These are phyloP conservation scores for Dendrobium nobile DNA, from an alignment of 106 monocot genomes.

Conservation along the genomic window DNA sequence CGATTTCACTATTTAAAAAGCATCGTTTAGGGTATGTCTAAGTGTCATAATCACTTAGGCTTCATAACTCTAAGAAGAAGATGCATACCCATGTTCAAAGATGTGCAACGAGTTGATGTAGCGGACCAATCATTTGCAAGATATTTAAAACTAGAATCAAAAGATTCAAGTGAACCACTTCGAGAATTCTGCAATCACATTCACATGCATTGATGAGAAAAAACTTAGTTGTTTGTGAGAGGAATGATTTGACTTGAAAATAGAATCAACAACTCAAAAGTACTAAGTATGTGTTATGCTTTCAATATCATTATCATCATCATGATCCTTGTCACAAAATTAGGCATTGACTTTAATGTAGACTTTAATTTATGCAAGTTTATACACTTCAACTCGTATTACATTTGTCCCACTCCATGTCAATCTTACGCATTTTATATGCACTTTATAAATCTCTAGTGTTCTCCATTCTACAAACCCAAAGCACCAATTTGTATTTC, in stretches of 20 bases:
- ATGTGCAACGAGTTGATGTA: conserved; percentile 17
- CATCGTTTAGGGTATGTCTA: background rate
- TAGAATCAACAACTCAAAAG: background rate
- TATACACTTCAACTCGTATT: background rate
- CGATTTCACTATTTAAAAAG: background rate
- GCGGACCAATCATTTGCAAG: conserved; percentile 10
- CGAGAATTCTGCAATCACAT: conserved; percentile 31
- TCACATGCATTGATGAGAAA: background rate
- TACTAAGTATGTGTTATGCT: background rate
- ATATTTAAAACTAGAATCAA: conserved; percentile 40
- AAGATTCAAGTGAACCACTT: conserved; percentile 25
- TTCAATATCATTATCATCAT: background rate
- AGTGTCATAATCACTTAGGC: too few species aligned
- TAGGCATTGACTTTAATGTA: background rate
- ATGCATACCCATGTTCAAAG: conserved; percentile 17
- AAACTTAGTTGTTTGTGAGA: background rate
- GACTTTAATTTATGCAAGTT: background rate
- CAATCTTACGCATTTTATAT: too few species aligned
- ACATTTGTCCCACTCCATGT: background rate
- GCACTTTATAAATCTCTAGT: background rate
- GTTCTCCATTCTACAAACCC: background rate
- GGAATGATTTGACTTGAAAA: background rate
- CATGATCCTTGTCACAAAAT: background rate
- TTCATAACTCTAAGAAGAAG: background rate
- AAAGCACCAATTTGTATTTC: background rate